Evolutionary conservation across 768 basidiomycete genomes (phyloP), one percentile per base, ranked within the genome.

Genomic region (Lactarius tabidus): DNA sequence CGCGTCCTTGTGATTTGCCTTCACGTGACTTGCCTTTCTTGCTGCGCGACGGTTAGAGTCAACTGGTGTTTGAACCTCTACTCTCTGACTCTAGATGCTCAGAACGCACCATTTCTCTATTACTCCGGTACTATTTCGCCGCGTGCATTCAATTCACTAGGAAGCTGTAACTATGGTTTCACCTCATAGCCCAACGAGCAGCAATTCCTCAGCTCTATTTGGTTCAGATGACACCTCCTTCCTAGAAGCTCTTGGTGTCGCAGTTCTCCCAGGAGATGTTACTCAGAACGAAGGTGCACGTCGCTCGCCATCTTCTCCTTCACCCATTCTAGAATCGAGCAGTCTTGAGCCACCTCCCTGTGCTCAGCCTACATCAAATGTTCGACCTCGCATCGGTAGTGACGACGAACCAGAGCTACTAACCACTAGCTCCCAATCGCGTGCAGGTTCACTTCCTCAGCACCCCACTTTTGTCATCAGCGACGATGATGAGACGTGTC

Each of bases 171-270:
- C 43, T n/a, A 72, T 71, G 65, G 57, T 23, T 48, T 62, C 57
- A 3, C 65, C 65, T 31, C 38, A 15, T 38, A 66, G 56, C 31
- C 64, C 67, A 18, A 60, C 65, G 39, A 63, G 58, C 60, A 74
- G 70, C 57, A 58, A 68, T 63, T 85, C 84, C 12, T 82, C 83
- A 0, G 84, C 86, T 67, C 82, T 83, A 71, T 86, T 80, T 66
- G 80, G 77, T 28, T 78, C 82, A 48, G 83, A 86, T 56, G 83
- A 86, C 65, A 75, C 84, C 20, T 77, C 79, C 29, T 84, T 84
- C 67, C 72, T 86, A 43, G 75, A 80, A 59, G 83, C 81, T 6
- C 78, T 88, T 29, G 71, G 76, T 38, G 75, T 73, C 26, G 73
- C 77, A 1, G 75, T 77, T 43, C 74, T 86, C 57, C 82, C 84